Evolutionary conservation across 495 filamentous ascomycete genomes (phyloP).

Genomic region (Neurospora tetrasperma): DNA sequence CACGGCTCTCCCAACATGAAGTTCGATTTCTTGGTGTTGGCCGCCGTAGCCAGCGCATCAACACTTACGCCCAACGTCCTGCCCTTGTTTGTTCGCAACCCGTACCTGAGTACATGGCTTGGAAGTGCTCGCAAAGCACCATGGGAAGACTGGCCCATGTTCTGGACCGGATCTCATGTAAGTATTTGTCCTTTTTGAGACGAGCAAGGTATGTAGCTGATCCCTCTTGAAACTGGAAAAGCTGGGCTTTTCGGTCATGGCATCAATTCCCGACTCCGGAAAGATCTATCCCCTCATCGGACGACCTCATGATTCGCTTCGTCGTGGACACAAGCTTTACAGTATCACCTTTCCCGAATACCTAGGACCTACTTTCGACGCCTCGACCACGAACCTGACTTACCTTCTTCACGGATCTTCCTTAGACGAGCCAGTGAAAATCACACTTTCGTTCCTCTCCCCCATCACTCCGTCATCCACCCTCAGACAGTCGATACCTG

Average conservation of each 20-base stretch:
- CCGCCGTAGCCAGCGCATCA: slow-evolving; percentile 32
- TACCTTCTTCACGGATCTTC: slow-evolving; percentile 54
- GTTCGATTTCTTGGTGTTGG: slow-evolving; percentile 26
- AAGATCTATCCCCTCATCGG: slow-evolving; percentile 82
- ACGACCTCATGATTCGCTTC: slow-evolving; percentile 72
- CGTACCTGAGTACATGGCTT: slow-evolving; percentile 86
- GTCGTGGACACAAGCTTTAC: slow-evolving; percentile 38
- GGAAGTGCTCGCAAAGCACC: slow-evolving; percentile 65
- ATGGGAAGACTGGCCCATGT: slow-evolving; percentile 93
- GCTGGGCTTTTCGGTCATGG: slow-evolving; percentile 74
- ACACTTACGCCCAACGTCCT: slow-evolving; percentile 68
- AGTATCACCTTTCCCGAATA: slow-evolving; percentile 62
- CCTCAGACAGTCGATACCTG: slow-evolving; percentile 80
- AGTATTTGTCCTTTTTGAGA: neutral
- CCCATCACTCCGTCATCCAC: slow-evolving; percentile 91
- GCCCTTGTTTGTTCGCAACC: slow-evolving; percentile 81
- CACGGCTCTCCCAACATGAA: slow-evolving; percentile 16
- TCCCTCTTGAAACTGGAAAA: slow-evolving; percentile 16
- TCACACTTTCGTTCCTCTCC: slow-evolving; percentile 80
- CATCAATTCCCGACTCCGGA: slow-evolving; percentile 56
- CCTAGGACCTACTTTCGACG: slow-evolving; percentile 73
- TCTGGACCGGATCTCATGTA: slow-evolving; percentile 71
- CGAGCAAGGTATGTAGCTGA: neutral
- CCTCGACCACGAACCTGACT: slow-evolving; percentile 85
- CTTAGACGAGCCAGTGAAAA: slow-evolving; percentile 32